These are phyloP conservation scores for Tricholoma hemisulphureum DNA, from an alignment of 768 basidiomycete species.

Conservation along the genomic window DNA sequence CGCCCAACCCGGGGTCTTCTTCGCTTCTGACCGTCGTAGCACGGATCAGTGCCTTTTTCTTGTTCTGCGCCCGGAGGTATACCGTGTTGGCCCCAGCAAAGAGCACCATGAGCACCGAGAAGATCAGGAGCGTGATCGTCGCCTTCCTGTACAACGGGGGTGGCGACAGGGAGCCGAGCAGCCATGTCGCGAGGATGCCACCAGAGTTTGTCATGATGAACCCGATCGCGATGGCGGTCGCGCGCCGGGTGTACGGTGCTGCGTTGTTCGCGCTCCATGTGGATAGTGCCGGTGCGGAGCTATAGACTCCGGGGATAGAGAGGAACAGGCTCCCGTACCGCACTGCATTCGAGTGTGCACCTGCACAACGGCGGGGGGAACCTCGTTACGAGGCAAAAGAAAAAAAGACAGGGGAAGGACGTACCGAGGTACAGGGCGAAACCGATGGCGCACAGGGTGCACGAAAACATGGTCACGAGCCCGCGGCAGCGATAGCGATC, in stretches of 20 bases:
- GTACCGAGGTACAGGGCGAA: conserved; percentile 57
- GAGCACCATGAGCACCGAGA: conserved; percentile 40
- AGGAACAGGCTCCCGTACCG: conserved; percentile 60
- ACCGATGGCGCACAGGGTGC: conserved; percentile 44
- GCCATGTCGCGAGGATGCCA: conserved; percentile 62
- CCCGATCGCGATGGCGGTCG: conserved; percentile 55
- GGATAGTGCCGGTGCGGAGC: conserved; percentile 49
- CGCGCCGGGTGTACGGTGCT: conserved; percentile 53
- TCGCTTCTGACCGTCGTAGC: conserved; percentile 26
- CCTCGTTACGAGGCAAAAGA: too few species aligned
- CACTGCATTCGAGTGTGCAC: conserved; percentile 35
- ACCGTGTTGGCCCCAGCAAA: conserved; percentile 36
- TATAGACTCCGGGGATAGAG: conserved; percentile 50
- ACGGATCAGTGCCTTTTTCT: conserved; percentile 41
- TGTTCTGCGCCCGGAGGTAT: conserved; percentile 45
- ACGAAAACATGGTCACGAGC: conserved; percentile 42
- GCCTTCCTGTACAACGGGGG: conserved; percentile 51
- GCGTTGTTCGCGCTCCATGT: conserved; percentile 67
- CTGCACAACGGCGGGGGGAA: too few species aligned
- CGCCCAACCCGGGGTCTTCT: conserved; percentile 45
- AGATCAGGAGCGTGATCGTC: conserved; percentile 39
- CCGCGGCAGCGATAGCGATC: conserved; percentile 55
- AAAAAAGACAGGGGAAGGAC: too few species aligned
- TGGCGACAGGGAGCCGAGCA: conserved; percentile 49
- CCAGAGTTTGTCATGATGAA: conserved; percentile 60